Conservation (phyloP, 129 eudicot species). For the Dittrichia graveolens region DNA sequence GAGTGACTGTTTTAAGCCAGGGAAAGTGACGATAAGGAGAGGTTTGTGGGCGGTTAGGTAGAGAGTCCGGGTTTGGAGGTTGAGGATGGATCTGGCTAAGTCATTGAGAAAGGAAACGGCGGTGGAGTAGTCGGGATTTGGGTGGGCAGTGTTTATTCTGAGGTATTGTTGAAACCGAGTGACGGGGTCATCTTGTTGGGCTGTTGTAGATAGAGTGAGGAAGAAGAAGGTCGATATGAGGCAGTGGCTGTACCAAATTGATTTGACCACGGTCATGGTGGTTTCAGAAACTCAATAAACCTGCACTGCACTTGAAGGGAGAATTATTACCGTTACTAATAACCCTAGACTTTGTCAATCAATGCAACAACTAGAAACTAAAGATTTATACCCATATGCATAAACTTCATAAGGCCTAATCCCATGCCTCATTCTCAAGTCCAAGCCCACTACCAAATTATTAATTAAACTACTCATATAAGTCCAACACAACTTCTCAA, state of each 20-base stretch:
- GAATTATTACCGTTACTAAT: too few relatives aligned
- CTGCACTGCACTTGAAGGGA: too few relatives aligned
- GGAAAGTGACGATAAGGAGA: conserved; percentile 65
- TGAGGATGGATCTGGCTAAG: conserved; percentile 59
- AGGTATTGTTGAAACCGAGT: conserved; percentile 71
- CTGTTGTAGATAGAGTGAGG: conserved; percentile 31
- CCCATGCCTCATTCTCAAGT: too few relatives aligned
- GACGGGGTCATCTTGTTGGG: conserved; percentile 32
- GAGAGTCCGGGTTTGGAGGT: conserved; percentile 46
- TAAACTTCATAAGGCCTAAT: too few relatives aligned
- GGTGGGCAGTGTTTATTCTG: conserved; percentile 87
- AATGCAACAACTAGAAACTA: too few relatives aligned
- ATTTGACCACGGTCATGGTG: conserved; percentile 4
- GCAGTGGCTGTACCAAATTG: background rate
- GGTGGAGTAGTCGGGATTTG: conserved; percentile 69
- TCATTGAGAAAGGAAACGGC: conserved; percentile 55
- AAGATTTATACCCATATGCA: too few relatives aligned
- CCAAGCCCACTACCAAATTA: too few relatives aligned
- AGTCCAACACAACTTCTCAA: too few relatives aligned
- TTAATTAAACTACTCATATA: too few relatives aligned
- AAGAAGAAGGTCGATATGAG: conserved; percentile 9
- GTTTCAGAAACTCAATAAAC: too few relatives aligned
- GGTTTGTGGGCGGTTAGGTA: conserved; percentile 60
- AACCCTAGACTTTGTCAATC: too few relatives aligned
- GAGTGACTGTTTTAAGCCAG: conserved; percentile 63